A percentile compares a stretch with the other conserved stretches of the same genome.
Evolutionary conservation across 1,284 basidiomycete genomes (phyloP).

Genomic region (Ustilago trichophora): DNA sequence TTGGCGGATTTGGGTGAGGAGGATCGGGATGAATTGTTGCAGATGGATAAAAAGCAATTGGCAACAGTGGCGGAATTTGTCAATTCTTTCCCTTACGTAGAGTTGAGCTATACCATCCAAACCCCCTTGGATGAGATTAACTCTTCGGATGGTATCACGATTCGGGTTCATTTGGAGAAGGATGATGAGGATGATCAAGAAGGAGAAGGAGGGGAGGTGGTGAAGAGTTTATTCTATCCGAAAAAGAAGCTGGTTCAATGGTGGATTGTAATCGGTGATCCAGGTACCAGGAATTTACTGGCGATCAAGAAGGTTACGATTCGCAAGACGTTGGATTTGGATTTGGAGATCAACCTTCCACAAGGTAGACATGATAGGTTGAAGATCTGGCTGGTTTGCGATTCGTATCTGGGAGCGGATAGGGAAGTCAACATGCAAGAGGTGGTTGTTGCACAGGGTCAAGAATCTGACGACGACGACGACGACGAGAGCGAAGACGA

Average conservation of each 20-base stretch:
- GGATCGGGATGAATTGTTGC: constrained; percentile 75
- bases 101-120: constrained; percentile 79
- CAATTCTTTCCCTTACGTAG: constrained; percentile 71
- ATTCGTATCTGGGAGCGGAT: constrained; percentile 74
- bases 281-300: constrained; percentile 76
- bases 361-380: constrained; percentile 81
- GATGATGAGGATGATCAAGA: constrained; percentile 73
- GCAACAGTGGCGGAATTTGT: constrained; percentile 74
- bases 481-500: constrained; percentile 44
- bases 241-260: constrained; percentile 89
- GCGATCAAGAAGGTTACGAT: constrained; percentile 96
- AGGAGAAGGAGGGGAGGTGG: constrained; percentile 73
- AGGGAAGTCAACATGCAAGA: too few relatives aligned
- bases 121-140: constrained; percentile 70
- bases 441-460: too few relatives aligned
- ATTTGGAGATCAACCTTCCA: constrained; percentile 80
- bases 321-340: constrained; percentile 74
- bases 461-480: constrained; percentile 51
- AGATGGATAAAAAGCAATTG: constrained; percentile 79
- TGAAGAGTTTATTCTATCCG: constrained; percentile 91
- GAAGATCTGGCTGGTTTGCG: constrained; percentile 91
- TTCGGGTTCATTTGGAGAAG: constrained; percentile 84
- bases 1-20: constrained; percentile 55
- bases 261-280: constrained; percentile 94
- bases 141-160: constrained; percentile 78